Evolutionary conservation across 1,139 yeast genomes (phyloP).

Genomic region (Taphrina communis): DNA sequence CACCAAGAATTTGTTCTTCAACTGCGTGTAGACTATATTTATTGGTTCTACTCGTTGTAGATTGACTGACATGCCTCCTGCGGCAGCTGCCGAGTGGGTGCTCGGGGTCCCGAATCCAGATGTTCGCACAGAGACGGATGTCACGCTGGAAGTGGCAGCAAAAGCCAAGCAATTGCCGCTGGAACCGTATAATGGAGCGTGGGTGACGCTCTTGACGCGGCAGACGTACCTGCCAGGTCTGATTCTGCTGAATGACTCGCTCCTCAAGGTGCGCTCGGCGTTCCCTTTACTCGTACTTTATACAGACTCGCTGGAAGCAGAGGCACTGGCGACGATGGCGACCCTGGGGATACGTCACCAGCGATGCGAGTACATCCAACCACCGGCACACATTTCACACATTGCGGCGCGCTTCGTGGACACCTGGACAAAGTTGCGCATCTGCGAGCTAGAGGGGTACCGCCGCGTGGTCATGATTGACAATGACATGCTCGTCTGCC

Average conservation of each 20-base stretch:
- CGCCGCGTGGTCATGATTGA: slow-evolving; percentile 62
- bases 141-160: slow-evolving; percentile 16
- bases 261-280: slow-evolving; percentile 54
- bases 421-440: slow-evolving; percentile 65
- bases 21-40: too few species aligned
- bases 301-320: slow-evolving; percentile 18
- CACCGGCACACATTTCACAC: slow-evolving; percentile 9
- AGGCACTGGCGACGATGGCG: slow-evolving; percentile 6
- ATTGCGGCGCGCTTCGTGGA: slow-evolving; percentile 57
- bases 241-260: slow-evolving; percentile 58
- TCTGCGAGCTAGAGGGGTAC: slow-evolving; percentile 59
- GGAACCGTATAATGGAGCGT: slow-evolving; percentile 46
- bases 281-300: slow-evolving; percentile 61
- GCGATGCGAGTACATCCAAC: slow-evolving; percentile 8
- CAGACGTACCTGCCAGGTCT: slow-evolving; percentile 59
- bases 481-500: slow-evolving; percentile 62
- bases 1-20: too few species aligned
- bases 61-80: too few species aligned
- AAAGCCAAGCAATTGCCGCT: not conserved
- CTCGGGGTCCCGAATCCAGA: slow-evolving; percentile 26
- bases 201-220: slow-evolving; percentile 64
- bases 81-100: not conserved
- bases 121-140: slow-evolving; percentile 19
- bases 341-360: slow-evolving; percentile 4
- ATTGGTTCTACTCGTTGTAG: too few species aligned